phyloP scores from a whole-genome alignment of 352 stramenopile genomes.

The Globisporangium middletonii region DNA sequence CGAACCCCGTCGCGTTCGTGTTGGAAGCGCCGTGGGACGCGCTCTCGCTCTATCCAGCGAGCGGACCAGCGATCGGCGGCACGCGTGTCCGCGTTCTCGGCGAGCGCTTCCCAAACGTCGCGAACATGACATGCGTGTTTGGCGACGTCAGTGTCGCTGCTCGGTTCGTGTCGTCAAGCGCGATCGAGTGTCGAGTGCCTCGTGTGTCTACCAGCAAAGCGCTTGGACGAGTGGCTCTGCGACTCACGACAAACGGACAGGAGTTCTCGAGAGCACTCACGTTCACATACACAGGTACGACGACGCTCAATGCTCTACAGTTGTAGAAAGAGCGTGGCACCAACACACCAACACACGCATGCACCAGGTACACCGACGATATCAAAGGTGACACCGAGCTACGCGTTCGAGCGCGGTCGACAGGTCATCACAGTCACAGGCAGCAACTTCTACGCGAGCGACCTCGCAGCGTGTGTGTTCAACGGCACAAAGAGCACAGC shows the following conservation, averaged over 20 bases:
- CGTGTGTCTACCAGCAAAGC: background rate
- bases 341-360: no score
- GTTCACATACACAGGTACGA: slow-evolving; percentile 49
- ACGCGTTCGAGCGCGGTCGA: slow-evolving; percentile 16
- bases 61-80: slow-evolving; percentile 27
- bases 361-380: slow-evolving; percentile 33
- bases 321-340: no score
- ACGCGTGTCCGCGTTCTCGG: slow-evolving; percentile 30
- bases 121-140: slow-evolving; percentile 30
- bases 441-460: slow-evolving; percentile 25
- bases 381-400: slow-evolving; percentile 18
- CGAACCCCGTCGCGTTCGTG: slow-evolving; percentile 45
- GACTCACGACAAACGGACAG: slow-evolving; percentile 48
- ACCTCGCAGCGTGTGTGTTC: slow-evolving; percentile 31
- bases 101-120: slow-evolving; percentile 21
- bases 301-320: no score
- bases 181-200: slow-evolving; percentile 22
- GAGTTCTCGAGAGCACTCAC: slow-evolving; percentile 33
- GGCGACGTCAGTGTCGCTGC: slow-evolving; percentile 15
- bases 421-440: slow-evolving; percentile 25
- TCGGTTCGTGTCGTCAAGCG: slow-evolving; percentile 20
- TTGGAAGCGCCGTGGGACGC: slow-evolving; percentile 43
- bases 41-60: slow-evolving; percentile 15
- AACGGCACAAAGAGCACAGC: slow-evolving; percentile 24
- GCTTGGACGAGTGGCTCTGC: slow-evolving; percentile 20